These are phyloP conservation scores for Yamadazyma diddensiae DNA, from an alignment of 1,139 yeast species.

Conservation along the genomic window DNA sequence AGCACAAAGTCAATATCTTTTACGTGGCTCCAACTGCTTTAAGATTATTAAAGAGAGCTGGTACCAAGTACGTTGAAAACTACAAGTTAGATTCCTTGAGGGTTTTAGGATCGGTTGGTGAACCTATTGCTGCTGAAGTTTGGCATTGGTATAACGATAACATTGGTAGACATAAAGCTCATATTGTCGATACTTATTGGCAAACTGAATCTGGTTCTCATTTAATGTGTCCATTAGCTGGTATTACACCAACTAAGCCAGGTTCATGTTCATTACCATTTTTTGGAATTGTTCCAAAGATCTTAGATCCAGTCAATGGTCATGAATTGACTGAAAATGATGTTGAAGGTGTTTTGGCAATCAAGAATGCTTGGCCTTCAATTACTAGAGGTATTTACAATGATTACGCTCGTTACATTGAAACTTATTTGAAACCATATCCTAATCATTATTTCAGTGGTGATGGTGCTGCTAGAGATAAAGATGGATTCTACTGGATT, in stretches of 20 bases:
- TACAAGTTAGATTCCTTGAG: constrained; percentile 66
- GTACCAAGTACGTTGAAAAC: constrained; percentile 61
- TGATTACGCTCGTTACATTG: constrained; percentile 65
- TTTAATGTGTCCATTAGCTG: constrained; percentile 68
- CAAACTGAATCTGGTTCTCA: constrained; percentile 83
- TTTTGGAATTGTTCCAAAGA: constrained; percentile 67
- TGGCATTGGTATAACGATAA: constrained; percentile 90
- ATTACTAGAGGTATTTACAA: constrained; percentile 74
- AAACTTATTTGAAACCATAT: constrained; percentile 70
- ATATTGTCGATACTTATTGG: constrained; percentile 80
- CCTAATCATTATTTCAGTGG: constrained; percentile 72
- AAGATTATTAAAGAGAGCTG: constrained; percentile 80
- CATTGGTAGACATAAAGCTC: constrained; percentile 72
- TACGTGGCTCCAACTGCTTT: constrained; percentile 91
- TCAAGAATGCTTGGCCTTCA: constrained; percentile 75
- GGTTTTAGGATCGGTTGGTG: constrained; percentile 84
- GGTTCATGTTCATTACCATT: constrained; percentile 80
- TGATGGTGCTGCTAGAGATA: constrained; percentile 80
- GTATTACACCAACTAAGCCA: constrained; percentile 72
- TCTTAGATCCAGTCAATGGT: constrained; percentile 71
- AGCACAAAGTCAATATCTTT: constrained; percentile 75
- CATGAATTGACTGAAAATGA: constrained; percentile 58
- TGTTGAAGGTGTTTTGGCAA: constrained; percentile 74
- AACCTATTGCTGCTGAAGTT: constrained; percentile 88
- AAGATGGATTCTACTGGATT: constrained; percentile 77